Evolutionary conservation across 345 rosid genomes (phyloP), one percentile per base, ranked within the genome.

Genomic region (Melastoma malabathricum): DNA sequence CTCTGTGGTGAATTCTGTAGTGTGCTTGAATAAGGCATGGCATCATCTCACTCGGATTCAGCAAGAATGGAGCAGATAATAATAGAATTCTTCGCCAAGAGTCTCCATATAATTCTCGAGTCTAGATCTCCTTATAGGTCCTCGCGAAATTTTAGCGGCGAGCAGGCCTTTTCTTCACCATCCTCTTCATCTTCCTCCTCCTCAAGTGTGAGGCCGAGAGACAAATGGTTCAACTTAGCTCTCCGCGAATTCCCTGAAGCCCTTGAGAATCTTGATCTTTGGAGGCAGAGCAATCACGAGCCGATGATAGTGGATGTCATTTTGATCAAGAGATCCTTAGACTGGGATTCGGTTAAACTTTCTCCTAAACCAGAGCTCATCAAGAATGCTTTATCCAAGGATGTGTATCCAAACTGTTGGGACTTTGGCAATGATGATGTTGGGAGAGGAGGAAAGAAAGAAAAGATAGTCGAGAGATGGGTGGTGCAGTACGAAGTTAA

Each of bases 381-480:
- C 19, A 72, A 76, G 79, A 82, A 76, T 50, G 59, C 65, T 44
- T 75, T 82, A 0, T 68, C 63, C 10, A 78, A 74, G 70, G 89
- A 78, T 44, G 59, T 48, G 29, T 56, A 64, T 66, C 65, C 68
- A 1, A 60, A 60, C 23, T 58, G 69, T 50, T 76, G 86, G 81
- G 71, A 47, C 64, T 82, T 70, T 18, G 94, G 84, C 69, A 86
- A 70, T 61, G 94, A 78, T 58, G 86, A 82, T 47, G 46, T 66
- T 18, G 79, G 84, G 15, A 60, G 65, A 61, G 86, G 69, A 17
- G 58, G 34, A 14, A 74, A 63, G 79, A 68, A 59, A 43, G 90
- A 83, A 61, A 86, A 74, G 77, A 66, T 92, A 23, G 66, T 92
- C 19, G 98, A 92, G 82, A 84, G 97, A 60, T 92, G 98, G 98